Base-by-base conservation (phyloP, 352 stramenopile species). In the Pythium coloratum region DNA sequence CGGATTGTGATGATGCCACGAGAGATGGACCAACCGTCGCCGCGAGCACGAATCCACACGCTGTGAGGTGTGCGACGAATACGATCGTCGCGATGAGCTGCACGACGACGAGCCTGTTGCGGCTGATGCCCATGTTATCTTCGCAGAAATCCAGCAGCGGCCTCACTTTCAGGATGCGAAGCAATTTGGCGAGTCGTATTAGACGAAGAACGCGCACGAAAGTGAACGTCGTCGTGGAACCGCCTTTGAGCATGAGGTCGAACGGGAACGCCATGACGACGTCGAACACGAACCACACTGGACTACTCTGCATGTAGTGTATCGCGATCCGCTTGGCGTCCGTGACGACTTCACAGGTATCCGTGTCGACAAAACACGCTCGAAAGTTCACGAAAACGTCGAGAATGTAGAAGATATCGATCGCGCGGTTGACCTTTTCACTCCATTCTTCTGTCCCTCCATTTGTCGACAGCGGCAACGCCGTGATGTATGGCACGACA, bases 111-210 rank as follows among this genome's bases (percentile, higher is more conserved):
- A 77, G 60, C 53, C 62, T 67, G 64, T 74, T 75, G 34, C 71
- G 71, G 53, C 47, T 70, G 47, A 77, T 55, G 33, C 62, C 65
- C 6, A 77, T 36, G 16, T 56, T 42, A 50, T 75, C 71, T 59
- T 77, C 67, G 51, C 64, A 76, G 36, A 62, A 73, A n/a, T 76
- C 70, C 3, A 72, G 47, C 8, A 75, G 20, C 32, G 54, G 59
- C 1, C 46, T 42, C 18, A 74, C 20, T 20, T 69, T 68, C 1
- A 74, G 30, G 51, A 74, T 58, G 6, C 62, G 56, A 32, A 74
- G 54, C 16, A 74, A 28, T 38, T 67, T 70, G 6, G 67, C 59
- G 16, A 74, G 59, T 24, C 62, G 62, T 16, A 69, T 12, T 6
- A 74, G 53, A 6, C 62, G 62, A 3, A 70, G 51, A 28, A 74